Evolutionary conservation across 345 rosid genomes (phyloP).

Genomic region (Salix arbutifolia): DNA sequence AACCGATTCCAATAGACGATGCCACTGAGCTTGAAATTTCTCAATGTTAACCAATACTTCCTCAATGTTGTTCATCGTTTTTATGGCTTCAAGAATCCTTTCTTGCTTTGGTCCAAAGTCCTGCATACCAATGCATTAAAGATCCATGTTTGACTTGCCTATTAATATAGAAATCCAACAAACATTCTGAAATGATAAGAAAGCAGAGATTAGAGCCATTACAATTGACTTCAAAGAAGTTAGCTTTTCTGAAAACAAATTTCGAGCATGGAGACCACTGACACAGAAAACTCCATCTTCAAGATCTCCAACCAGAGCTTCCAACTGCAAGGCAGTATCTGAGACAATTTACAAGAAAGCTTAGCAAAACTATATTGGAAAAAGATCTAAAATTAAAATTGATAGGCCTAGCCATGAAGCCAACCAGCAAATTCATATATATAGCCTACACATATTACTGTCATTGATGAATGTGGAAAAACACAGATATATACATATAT

Average conservation of each 20-base stretch:
- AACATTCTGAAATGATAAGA: constrained; percentile 7
- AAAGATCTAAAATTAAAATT: background rate
- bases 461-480: background rate
- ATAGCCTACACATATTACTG: background rate
- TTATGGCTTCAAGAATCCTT: constrained; percentile 43
- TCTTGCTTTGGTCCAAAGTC: constrained; percentile 44
- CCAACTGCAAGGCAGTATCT: constrained; percentile 61
- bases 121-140: constrained; percentile 35
- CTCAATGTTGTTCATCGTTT: constrained; percentile 51
- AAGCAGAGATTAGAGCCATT: constrained; percentile 8
- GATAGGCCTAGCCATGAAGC: background rate
- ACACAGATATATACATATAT: background rate
- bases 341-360: constrained; percentile 11
- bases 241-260: constrained; percentile 39
- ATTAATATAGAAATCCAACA: background rate
- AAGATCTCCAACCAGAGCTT: constrained; percentile 77
- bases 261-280: constrained; percentile 25
- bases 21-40: constrained; percentile 50
- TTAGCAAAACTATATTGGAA: background rate
- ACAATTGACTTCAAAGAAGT: constrained; percentile 27
- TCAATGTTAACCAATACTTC: constrained; percentile 38
- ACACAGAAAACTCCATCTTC: constrained; percentile 63
- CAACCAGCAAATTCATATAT: background rate
- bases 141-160: background rate
- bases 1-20: constrained; percentile 51